Evolutionary conservation across 2,329 filamentous ascomycete genomes (phyloP).

Genomic region (Aspergillus sp.): DNA sequence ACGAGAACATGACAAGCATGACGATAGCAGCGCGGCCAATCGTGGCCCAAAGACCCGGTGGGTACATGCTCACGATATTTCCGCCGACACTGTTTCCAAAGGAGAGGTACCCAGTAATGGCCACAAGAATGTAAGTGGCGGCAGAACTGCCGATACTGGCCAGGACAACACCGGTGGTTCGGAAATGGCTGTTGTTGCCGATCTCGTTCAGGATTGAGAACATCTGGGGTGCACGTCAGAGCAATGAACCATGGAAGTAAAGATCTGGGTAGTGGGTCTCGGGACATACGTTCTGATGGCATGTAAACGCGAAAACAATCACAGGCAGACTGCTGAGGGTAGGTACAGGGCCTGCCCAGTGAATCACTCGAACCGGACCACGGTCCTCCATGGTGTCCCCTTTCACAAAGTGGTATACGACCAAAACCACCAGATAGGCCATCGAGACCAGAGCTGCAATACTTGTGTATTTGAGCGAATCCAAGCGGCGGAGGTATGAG

Average conservation of each 20-base stretch:
- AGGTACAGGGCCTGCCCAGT: slow-evolving; percentile 76
- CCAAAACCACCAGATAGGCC: slow-evolving; percentile 87
- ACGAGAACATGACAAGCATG: slow-evolving; percentile 91
- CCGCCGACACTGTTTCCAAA: slow-evolving; percentile 87
- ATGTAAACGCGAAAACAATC: slow-evolving; percentile 98
- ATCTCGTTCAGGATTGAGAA: slow-evolving; percentile 98
- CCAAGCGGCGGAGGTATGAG: slow-evolving; percentile 84
- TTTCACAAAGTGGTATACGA: slow-evolving; percentile 84
- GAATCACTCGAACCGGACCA: slow-evolving; percentile 72
- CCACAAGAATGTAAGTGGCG: slow-evolving; percentile 83
- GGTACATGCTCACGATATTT: slow-evolving; percentile 92
- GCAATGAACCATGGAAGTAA: neutral
- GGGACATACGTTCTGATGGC: slow-evolving; percentile 85
- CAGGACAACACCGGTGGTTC: slow-evolving; percentile 75
- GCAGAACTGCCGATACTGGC: slow-evolving; percentile 88
- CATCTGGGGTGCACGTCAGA: slow-evolving; percentile 63
- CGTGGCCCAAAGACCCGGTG: slow-evolving; percentile 76
- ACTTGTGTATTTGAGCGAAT: slow-evolving; percentile 97
- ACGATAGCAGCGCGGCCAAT: slow-evolving; percentile 96
- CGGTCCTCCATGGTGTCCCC: slow-evolving; percentile 74
- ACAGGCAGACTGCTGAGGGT: slow-evolving; percentile 86
- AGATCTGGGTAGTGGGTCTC: neutral
- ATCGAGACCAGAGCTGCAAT: slow-evolving; percentile 89
- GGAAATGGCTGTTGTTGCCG: slow-evolving; percentile 74
- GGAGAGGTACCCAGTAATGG: slow-evolving; percentile 91